These are phyloP conservation scores for Plasmodium ovale DNA, from an alignment of 169 alveolate genomes.

Conservation along the genomic window DNA sequence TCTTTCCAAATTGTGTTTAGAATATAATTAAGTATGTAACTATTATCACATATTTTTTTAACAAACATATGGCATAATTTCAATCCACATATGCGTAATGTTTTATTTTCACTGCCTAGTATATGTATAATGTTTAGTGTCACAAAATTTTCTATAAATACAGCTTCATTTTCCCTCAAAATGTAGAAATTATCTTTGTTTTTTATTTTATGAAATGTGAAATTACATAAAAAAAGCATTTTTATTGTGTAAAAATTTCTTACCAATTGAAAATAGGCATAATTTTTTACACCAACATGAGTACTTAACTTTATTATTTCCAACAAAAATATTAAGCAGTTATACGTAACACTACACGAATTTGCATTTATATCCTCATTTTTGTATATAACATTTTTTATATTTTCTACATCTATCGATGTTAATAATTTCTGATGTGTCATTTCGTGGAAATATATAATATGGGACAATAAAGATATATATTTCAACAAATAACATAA, in stretches of 20 bases:
- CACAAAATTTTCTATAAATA: conserved; percentile 14
- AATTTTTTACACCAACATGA: conserved; percentile 30
- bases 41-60: conserved; percentile 6
- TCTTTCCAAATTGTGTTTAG: neutral
- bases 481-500: conserved; percentile 29
- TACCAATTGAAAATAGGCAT: conserved; percentile 26
- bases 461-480: conserved; percentile 28
- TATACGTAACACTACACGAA: conserved; percentile 16
- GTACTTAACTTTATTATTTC: conserved; percentile 51
- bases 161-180: conserved; percentile 31
- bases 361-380: conserved; percentile 27
- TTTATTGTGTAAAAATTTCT: neutral
- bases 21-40: conserved; percentile 12
- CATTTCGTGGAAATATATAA: conserved; percentile 22
- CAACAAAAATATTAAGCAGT: conserved; percentile 21
- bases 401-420: conserved; percentile 5
- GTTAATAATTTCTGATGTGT: conserved; percentile 32
- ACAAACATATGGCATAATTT: conserved; percentile 21
- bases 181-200: conserved; percentile 43
- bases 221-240: neutral
- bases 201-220: neutral
- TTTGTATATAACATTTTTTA: conserved; percentile 20
- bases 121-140: conserved; percentile 24
- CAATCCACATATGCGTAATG: neutral
- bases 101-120: conserved; percentile 17